Conservation (phyloP, 257 asterid species). For the Solanum virginianum region DNA sequence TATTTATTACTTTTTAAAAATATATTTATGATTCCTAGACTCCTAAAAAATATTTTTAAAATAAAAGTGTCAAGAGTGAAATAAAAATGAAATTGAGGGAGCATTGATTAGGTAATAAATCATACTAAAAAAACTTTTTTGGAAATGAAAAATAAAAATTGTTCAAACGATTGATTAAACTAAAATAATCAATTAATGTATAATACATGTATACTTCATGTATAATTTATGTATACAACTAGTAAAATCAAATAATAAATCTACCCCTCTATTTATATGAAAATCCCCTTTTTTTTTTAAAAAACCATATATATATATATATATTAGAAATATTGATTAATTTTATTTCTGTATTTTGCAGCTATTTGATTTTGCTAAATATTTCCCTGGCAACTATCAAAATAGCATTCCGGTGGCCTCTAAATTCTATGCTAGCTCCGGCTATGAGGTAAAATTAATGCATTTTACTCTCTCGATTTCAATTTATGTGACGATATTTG, state of each 20-base stretch:
- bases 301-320: neutral
- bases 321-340: neutral
- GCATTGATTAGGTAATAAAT: too few species aligned
- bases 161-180: neutral
- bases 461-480: neutral
- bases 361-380: slow-evolving; percentile 45
- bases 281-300: neutral
- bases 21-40: too few species aligned
- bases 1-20: too few species aligned
- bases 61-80: too few species aligned
- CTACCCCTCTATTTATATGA: neutral
- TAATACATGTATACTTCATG: neutral
- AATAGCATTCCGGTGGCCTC: slow-evolving; percentile 29
- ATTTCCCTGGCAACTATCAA: slow-evolving; percentile 25
- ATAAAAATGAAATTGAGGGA: too few species aligned
- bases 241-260: neutral
- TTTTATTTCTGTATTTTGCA: neutral
- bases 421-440: slow-evolving; percentile 36
- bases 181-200: neutral
- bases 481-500: neutral
- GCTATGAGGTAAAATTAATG: slow-evolving; percentile 27
- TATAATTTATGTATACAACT: neutral
- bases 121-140: too few species aligned
- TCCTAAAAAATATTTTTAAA: too few species aligned
- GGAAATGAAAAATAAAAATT: neutral